phyloP scores from a whole-genome alignment of 148 eudicot genomes.

The Vaccinium myrtillus region DNA sequence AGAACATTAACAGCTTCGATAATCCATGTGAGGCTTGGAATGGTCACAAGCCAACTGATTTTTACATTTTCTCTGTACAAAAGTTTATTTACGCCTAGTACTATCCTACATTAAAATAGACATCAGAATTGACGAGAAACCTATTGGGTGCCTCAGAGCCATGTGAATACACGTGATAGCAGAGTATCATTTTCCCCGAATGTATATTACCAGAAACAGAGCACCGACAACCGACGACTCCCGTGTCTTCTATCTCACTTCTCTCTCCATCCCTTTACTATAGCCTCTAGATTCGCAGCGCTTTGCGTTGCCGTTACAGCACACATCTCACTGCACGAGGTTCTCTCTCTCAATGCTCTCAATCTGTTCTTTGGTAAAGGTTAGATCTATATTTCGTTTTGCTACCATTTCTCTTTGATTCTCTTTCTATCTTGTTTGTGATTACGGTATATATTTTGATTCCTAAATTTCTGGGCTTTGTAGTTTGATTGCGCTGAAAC shows the following conservation, averaged over 20 bases:
- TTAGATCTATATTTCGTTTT: slow-evolving; percentile 10
- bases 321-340: neutral
- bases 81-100: no score
- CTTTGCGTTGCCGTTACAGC: neutral
- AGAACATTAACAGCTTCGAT: no score
- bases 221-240: neutral
- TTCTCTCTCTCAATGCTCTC: neutral
- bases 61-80: no score
- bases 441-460: neutral
- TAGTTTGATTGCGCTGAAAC: neutral
- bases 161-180: neutral
- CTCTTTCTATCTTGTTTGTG: neutral
- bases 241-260: neutral
- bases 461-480: neutral
- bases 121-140: neutral
- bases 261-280: neutral
- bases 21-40: no score
- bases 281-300: neutral
- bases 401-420: neutral
- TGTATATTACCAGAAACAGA: neutral
- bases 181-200: neutral
- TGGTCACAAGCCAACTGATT: no score
- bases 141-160: neutral
- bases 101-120: no score
- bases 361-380: neutral